Conservation (phyloP, 306 rosid species). For the Medicago lupulina region DNA sequence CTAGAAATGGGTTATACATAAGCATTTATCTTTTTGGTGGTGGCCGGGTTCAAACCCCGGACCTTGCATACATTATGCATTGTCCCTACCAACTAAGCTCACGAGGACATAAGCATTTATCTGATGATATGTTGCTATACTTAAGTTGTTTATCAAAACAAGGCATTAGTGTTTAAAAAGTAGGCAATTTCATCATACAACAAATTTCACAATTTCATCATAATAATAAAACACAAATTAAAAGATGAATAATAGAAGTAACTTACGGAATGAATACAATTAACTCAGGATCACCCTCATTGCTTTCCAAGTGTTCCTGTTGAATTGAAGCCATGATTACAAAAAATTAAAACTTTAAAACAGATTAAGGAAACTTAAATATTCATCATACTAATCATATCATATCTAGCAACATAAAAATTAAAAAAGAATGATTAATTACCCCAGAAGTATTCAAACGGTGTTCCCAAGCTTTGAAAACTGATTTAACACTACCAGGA, state of each 20-base stretch:
- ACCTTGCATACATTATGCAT: too few relatives aligned
- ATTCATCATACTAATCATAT: background rate
- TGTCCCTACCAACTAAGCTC: too few relatives aligned
- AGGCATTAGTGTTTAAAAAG: background rate
- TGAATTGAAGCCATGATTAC: background rate
- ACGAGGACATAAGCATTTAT: too few relatives aligned
- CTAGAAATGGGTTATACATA: background rate
- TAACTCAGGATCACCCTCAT: conserved; percentile 96
- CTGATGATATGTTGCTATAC: too few relatives aligned
- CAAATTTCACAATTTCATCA: too few relatives aligned
- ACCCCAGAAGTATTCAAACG: conserved; percentile 81
- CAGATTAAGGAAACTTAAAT: background rate
- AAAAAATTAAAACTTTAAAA: background rate
- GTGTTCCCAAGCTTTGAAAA: conserved; percentile 96
- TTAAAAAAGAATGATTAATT: conserved; percentile 23
- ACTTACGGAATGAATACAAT: conserved; percentile 91
- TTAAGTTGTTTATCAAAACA: too few relatives aligned
- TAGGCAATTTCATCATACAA: background rate
- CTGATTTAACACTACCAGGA: conserved; percentile 82
- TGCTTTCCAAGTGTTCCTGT: conserved; percentile 91
- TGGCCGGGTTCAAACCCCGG: too few relatives aligned
- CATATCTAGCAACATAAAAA: background rate
- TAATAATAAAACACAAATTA: background rate
- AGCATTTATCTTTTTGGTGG: too few relatives aligned
- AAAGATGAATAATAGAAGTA: background rate